Evolutionary conservation across 2,329 filamentous ascomycete genomes (phyloP), one percentile per base, ranked within the genome.

Genomic region (Geosmithia flava): DNA sequence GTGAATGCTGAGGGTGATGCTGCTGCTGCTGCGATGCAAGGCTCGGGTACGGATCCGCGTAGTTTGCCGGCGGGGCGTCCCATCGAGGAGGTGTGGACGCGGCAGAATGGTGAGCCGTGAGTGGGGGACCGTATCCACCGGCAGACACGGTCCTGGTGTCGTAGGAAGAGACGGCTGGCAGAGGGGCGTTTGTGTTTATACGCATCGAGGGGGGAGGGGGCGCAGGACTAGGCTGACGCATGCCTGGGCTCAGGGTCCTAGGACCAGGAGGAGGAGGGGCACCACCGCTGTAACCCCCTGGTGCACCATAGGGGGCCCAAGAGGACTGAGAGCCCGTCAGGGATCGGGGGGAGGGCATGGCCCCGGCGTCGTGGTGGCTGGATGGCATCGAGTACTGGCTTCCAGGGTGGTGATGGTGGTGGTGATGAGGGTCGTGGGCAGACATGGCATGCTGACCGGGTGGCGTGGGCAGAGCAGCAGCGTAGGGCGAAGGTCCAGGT

Each of bases 331-430:
- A 68, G 2, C 71, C 71, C 0, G 71, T 67, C 2, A 78, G 61
- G 2, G 74, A 75, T 1, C 75, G 66, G 1, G 75, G 75, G 8
- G 75, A 78, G 0, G 72, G 66, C 29, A 78, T 67, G 4, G 68
- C 62, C 42, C 77, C 74, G 42, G 68, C 62, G 43, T 78, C 74
- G 42, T 72, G 66, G 42, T 75, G 69, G 54, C 67, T 53, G 58
- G 68, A 47, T 56, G 64, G 54, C 61, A 72, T 51, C 60, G 69
- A 48, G 62, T 67, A 69, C 29, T 65, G 65, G 30, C 55, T 49
- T 48, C 33, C 33, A 5, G 33, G 11, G 33, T 66, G 63, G 37
- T 56, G 48, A 49, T 66, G 63, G 33, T 56, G 49, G 23, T 67
- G 63, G n/a, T 52, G 50, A 20, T 58, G 57, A 23, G 4, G 23